Evolutionary conservation across 2,329 filamentous ascomycete species (phyloP), one percentile per base, ranked within the genome.

Genomic region (Exophiala xenobiotica): DNA sequence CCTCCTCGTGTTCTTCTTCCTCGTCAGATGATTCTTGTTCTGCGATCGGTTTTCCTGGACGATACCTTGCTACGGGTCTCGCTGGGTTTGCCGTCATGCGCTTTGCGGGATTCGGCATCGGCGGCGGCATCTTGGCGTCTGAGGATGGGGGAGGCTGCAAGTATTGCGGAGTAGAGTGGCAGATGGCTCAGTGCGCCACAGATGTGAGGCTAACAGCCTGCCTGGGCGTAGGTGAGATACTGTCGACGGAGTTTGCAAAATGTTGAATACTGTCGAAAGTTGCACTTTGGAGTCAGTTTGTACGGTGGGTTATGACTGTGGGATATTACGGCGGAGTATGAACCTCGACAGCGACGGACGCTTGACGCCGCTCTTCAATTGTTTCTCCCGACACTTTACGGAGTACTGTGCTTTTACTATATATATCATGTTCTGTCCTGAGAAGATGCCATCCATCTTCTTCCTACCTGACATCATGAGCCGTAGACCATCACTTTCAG

Each of bases 51-150:
- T 96, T 97, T 60, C 93, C 92, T 12, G 92, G 86, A 52, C 90
- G 85, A 64, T 96, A 87, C 51, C 93, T 87, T 61, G 85, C 60
- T 26, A 66, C 82, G 19, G 90, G 88, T 67, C 84, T 85, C 52
- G 86, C 73, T 3, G 89, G 90, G 66, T 96, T 96, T 57, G 91
- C 90, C 57, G 92, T 97, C 88, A 97, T 96, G 65, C 88, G 87
- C 68, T 88, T 90, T 54, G 71, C 68, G 53, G 70, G 68, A 16
- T 59, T 70, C 14, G 70, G 70, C 44, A 74, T 67, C 5, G 71
- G 70, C 24, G 72, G 73, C 26, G 73, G 72, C 72, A 74, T 74
- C 12, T 29, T 48, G 37, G 37, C 9, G 19, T n/a, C 8, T 23
- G 18, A 9, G 23, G 11, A 22, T 6, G 18, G 19, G 33, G 43